A percentile compares a stretch with the other conserved stretches of the same genome.
Conservation (phyloP, 371 early-diverging fungal genomes). For the Chytridium lagenaria region DNA sequence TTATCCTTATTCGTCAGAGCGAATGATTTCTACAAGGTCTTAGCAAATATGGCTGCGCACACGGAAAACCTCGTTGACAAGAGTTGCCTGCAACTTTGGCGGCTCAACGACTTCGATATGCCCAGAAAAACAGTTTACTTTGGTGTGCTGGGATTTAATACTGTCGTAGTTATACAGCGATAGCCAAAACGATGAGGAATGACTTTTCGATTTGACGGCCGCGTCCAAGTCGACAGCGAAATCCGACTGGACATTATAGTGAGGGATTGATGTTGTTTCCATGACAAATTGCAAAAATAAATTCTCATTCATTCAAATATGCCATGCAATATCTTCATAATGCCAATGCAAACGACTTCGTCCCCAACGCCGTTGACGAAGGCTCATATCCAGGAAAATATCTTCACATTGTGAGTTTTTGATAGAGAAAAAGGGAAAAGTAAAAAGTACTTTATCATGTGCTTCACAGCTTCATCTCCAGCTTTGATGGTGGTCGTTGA, state of each 20-base stretch:
- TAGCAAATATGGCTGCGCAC: not conserved
- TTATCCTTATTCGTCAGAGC: not conserved
- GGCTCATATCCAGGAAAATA: not conserved
- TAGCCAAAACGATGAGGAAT: conserved; percentile 1
- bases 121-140: not conserved
- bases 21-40: not conserved
- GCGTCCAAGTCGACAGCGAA: not conserved
- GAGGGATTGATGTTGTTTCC: not conserved
- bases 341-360: not conserved
- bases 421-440: not conserved
- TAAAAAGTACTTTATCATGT: not conserved
- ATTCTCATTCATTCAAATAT: not conserved
- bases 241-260: conserved; percentile 12
- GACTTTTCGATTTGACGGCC: not conserved
- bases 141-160: not conserved
- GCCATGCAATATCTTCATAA: not conserved
- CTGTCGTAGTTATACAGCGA: conserved; percentile 4
- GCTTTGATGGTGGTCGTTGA: not conserved
- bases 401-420: not conserved
- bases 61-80: not conserved
- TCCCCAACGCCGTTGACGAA: not conserved
- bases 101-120: conserved; percentile 3
- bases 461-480: not conserved
- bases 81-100: not conserved
- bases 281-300: not conserved